Evolutionary conservation across 2,329 filamentous ascomycete genomes (phyloP).

Genomic region (Colletotrichum gloeosporioides): DNA sequence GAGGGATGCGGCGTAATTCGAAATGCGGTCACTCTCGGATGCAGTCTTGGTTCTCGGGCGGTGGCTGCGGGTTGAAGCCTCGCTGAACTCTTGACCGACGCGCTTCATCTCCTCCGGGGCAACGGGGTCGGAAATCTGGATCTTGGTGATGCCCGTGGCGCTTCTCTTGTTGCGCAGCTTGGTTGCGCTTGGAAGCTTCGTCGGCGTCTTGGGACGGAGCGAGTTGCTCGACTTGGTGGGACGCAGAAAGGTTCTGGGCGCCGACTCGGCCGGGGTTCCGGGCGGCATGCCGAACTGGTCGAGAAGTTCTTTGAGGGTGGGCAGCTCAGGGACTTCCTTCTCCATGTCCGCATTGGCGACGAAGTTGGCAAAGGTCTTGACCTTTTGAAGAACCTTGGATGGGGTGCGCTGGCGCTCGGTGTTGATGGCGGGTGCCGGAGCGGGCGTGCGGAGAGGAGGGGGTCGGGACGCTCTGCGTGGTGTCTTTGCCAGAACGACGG

Average conservation of each 20-base stretch:
- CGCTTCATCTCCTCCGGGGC: slow-evolving; percentile 10
- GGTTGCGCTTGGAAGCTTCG: slow-evolving; percentile 4
- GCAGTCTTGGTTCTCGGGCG: neutral
- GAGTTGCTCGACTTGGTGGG: slow-evolving; percentile 8
- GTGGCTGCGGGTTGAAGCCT: neutral
- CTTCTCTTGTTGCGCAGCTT: slow-evolving; percentile 19
- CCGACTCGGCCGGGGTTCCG: neutral
- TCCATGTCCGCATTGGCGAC: neutral
- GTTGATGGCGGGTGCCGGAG: neutral
- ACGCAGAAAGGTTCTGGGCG: neutral
- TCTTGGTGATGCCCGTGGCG: slow-evolving; percentile 5
- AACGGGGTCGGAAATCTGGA: slow-evolving; percentile 15
- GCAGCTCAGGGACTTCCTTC: slow-evolving; percentile 8
- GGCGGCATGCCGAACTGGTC: slow-evolving; percentile 15
- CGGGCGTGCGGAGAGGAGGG: neutral
- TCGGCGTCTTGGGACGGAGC: neutral
- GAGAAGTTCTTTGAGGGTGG: slow-evolving; percentile 1
- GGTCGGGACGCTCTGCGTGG: neutral
- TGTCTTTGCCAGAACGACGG: neutral
- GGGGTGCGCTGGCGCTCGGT: slow-evolving; percentile 2
- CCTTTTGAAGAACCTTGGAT: slow-evolving; percentile 14
- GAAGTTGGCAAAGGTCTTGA: slow-evolving; percentile 20
- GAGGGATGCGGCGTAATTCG: neutral
- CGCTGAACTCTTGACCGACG: slow-evolving; percentile 1
- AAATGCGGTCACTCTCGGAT: neutral